Conservation (phyloP, 805 yeast species). For the Sugiyamaella valdiviana region DNA sequence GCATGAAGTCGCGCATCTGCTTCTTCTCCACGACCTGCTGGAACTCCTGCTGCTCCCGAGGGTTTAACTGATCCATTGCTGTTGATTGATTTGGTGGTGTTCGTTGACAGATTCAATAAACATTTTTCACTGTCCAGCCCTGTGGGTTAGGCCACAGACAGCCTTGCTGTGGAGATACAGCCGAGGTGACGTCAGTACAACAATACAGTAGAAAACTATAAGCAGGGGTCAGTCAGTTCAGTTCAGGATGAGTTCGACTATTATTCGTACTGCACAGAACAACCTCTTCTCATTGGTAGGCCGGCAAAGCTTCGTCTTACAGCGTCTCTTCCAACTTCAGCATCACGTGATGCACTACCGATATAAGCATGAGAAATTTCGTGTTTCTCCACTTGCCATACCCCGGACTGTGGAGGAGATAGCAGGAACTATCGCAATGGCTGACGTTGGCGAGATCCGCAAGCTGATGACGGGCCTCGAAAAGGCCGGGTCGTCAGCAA, state of each 20-base stretch:
- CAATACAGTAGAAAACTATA: too few relatives aligned
- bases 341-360: background rate
- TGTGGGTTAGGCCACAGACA: too few relatives aligned
- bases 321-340: too few relatives aligned
- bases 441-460: slow-evolving; percentile 57
- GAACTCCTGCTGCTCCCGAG: slow-evolving; percentile 93
- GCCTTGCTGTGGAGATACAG: too few relatives aligned
- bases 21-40: slow-evolving; percentile 93
- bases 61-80: slow-evolving; percentile 86
- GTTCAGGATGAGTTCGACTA: too few relatives aligned
- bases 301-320: too few relatives aligned
- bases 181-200: too few relatives aligned
- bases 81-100: background rate
- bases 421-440: slow-evolving; percentile 1
- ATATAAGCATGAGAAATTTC: background rate
- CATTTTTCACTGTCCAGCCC: background rate
- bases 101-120: too few relatives aligned
- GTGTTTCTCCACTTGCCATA: background rate
- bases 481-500: slow-evolving; percentile 57
- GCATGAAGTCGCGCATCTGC: slow-evolving; percentile 99
- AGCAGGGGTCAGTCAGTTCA: too few relatives aligned
- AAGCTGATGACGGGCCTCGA: slow-evolving; percentile 67
- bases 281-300: too few relatives aligned
- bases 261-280: too few relatives aligned
- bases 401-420: slow-evolving; percentile 2